Evolutionary conservation across 805 yeast genomes (phyloP).

Genomic region (Spathaspora boniae): DNA sequence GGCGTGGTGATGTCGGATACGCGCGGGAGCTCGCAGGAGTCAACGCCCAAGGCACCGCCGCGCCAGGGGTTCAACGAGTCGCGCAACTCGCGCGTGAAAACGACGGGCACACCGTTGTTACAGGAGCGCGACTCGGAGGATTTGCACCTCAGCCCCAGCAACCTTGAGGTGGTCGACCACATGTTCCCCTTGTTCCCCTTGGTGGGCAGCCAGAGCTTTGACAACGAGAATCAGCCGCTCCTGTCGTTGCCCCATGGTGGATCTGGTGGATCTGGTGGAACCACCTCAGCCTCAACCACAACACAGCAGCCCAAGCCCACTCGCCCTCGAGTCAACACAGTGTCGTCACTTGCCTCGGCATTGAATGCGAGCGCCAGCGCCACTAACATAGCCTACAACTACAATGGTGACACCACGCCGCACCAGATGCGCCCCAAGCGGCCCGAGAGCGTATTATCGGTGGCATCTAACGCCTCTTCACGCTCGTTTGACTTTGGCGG

Average conservation of each 20-base stretch:
- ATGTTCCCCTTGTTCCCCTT: slow-evolving; percentile 44
- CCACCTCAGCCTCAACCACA: slow-evolving; percentile 2
- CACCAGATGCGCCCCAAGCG: slow-evolving; percentile 28
- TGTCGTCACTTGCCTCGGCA: slow-evolving; percentile 2
- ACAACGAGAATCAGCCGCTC: slow-evolving; percentile 33
- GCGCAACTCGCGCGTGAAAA: too few species aligned
- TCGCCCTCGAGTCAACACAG: slow-evolving; percentile 13
- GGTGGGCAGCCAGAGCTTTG: slow-evolving; percentile 37
- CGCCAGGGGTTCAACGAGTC: too few species aligned
- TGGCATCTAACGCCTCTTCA: slow-evolving; percentile 34
- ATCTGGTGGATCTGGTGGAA: neutral
- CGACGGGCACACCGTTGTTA: too few species aligned
- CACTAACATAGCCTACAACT: slow-evolving; percentile 7
- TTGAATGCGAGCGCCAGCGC: neutral
- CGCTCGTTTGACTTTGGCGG: slow-evolving; percentile 12
- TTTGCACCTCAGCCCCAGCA: slow-evolving; percentile 11
- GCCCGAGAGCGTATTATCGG: slow-evolving; percentile 40
- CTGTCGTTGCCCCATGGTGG: slow-evolving; percentile 18
- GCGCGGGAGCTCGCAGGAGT: too few species aligned
- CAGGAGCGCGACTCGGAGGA: too few species aligned
- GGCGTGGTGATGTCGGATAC: too few species aligned
- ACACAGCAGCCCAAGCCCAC: slow-evolving; percentile 22
- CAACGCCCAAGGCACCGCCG: too few species aligned
- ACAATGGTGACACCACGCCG: slow-evolving; percentile 11
- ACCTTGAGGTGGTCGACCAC: slow-evolving; percentile 27